Percentiles rank a stretch among this genome's conserved stretches.
Conservation (phyloP, 768 basidiomycete genomes). For the Xanthoconium stramineum region DNA sequence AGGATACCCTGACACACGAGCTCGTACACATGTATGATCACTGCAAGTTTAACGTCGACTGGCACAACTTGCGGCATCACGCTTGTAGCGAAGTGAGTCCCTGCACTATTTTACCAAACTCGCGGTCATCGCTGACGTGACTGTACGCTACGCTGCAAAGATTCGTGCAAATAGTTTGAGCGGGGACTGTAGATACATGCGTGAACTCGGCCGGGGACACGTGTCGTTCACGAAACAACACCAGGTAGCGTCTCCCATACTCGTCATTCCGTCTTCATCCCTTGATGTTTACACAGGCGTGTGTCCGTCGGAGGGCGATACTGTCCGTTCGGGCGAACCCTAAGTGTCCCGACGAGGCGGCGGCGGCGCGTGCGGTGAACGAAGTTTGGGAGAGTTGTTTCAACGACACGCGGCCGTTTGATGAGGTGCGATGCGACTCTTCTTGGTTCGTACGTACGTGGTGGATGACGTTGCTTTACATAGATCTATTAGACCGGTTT, state of each 20-base stretch:
- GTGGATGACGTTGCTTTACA: conserved; percentile 13
- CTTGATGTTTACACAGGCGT: conserved; percentile 50
- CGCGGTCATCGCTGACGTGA: background rate
- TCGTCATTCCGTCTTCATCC: conserved; percentile 12
- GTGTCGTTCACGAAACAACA: conserved; percentile 89
- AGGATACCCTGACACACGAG: conserved; percentile 91
- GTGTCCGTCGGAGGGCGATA: conserved; percentile 85
- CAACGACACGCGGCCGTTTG: conserved; percentile 93
- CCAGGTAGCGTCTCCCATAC: conserved; percentile 54
- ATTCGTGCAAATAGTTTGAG: conserved; percentile 93
- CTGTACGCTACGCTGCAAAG: conserved; percentile 41
- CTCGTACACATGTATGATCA: conserved; percentile 95
- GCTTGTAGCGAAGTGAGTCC: conserved; percentile 90
- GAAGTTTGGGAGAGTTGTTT: conserved; percentile 98
- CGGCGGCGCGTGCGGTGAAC: conserved; percentile 88
- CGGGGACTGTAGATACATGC: conserved; percentile 85
- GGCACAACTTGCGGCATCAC: conserved; percentile 87
- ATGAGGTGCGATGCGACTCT: conserved; percentile 62
- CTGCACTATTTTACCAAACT: background rate
- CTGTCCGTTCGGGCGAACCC: conserved; percentile 81
- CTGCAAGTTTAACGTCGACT: conserved; percentile 91
- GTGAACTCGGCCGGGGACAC: conserved; percentile 78
- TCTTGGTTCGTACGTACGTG: background rate
- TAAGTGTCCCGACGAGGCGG: conserved; percentile 65
- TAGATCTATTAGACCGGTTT: conserved; percentile 31